Conservation (phyloP, 768 basidiomycete genomes). For the Termitomyces sp. region DNA sequence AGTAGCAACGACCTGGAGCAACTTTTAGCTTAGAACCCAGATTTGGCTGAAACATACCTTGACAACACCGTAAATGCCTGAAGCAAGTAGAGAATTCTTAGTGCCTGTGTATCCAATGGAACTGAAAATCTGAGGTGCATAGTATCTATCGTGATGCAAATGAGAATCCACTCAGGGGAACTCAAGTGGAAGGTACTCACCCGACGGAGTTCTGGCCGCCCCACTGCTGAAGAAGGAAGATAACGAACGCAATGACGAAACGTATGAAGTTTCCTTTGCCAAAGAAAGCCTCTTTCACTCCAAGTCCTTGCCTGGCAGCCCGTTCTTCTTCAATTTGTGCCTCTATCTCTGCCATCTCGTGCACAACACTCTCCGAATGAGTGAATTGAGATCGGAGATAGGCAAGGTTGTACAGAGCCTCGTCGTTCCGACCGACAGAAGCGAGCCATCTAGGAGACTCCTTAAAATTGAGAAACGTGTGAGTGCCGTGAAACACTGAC, state of each 20-base stretch:
- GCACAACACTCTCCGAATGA: slow-evolving; percentile 40
- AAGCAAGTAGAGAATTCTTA: slow-evolving; percentile 61
- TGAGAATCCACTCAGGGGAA: neutral
- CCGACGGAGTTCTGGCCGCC: slow-evolving; percentile 78
- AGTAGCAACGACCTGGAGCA: slow-evolving; percentile 46
- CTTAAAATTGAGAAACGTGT: slow-evolving; percentile 18
- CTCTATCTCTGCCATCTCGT: slow-evolving; percentile 77
- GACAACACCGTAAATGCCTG: slow-evolving; percentile 54
- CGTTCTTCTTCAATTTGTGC: slow-evolving; percentile 75
- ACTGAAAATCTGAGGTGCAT: slow-evolving; percentile 69
- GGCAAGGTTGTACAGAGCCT: slow-evolving; percentile 57
- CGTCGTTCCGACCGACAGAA: slow-evolving; percentile 48
- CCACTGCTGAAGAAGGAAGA: slow-evolving; percentile 82
- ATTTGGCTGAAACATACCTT: slow-evolving; percentile 2
- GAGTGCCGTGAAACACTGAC: neutral
- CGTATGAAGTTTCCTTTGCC: slow-evolving; percentile 79
- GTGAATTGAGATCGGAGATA: slow-evolving; percentile 48
- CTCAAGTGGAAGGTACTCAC: slow-evolving; percentile 20
- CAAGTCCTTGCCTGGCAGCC: slow-evolving; percentile 58
- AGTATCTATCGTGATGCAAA: slow-evolving; percentile 39
- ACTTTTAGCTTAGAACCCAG: neutral
- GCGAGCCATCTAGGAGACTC: slow-evolving; percentile 80
- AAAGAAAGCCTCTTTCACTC: slow-evolving; percentile 66
- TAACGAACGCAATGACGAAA: slow-evolving; percentile 79
- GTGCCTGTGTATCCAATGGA: slow-evolving; percentile 64